Conservation (phyloP, 257 asterid species). For the Plectranthus barbatus region DNA sequence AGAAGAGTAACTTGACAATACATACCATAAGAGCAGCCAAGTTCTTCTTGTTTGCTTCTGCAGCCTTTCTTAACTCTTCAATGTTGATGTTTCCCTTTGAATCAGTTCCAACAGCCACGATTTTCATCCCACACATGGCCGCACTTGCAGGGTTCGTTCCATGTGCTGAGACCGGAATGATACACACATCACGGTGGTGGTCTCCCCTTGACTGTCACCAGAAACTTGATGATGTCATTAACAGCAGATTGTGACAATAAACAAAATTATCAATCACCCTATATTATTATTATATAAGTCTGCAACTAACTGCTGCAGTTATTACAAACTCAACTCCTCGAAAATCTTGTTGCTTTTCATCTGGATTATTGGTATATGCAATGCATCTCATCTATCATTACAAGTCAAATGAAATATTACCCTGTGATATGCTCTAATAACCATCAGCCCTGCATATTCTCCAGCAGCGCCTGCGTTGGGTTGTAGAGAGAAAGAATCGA, state of each 20-base stretch:
- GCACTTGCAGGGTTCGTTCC: constrained; percentile 99
- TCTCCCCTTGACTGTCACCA: constrained; percentile 81
- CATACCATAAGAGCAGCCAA: constrained; percentile 92
- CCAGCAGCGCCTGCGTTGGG: constrained; percentile 99
- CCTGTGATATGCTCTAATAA: constrained; percentile 93
- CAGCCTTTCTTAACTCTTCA: constrained; percentile 80
- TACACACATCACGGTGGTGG: constrained; percentile 88
- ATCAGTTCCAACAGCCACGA: constrained; percentile 94
- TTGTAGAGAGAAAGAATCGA: constrained; percentile 95
- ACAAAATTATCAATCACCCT: neutral
- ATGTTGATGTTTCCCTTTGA: constrained; percentile 96
- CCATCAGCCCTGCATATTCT: constrained; percentile 97
- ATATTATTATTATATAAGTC: neutral
- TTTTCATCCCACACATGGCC: constrained; percentile 99
- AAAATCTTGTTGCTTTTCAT: no score
- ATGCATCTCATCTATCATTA: neutral
- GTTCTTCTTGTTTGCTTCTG: constrained; percentile 68
- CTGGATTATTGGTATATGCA: neutral
- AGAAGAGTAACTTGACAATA: neutral
- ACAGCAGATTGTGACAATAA: neutral
- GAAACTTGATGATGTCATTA: neutral
- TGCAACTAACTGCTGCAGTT: no score
- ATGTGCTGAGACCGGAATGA: constrained; percentile 97
- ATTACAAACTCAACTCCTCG: no score
- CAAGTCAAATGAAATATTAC: constrained; percentile 27